These are phyloP conservation scores for Scopulariopsis brevicaulis DNA, from an alignment of 2,329 filamentous ascomycete species.

Conservation along the genomic window DNA sequence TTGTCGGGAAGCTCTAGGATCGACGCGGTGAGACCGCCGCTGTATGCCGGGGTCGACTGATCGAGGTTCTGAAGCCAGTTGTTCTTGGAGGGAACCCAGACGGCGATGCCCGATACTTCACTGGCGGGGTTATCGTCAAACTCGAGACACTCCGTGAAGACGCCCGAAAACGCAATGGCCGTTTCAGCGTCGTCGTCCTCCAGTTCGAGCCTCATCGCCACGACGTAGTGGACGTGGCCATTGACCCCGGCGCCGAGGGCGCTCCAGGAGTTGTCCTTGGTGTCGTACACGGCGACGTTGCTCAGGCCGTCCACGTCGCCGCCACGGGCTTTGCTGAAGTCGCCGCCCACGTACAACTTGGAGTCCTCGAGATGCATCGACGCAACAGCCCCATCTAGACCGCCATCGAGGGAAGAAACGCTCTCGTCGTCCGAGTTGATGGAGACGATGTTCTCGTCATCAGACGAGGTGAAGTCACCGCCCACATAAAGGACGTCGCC, in stretches of 20 bases:
- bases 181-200: constrained; percentile 56
- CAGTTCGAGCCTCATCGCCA: constrained; percentile 70
- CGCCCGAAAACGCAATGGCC: constrained; percentile 69
- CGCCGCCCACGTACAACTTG: constrained; percentile 69
- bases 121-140: constrained; percentile 53
- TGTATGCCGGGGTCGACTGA: constrained; percentile 51
- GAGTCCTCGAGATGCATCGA: constrained; percentile 57
- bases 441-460: constrained; percentile 65
- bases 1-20: too few relatives aligned
- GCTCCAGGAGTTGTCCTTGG: constrained; percentile 56
- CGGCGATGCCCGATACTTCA: constrained; percentile 63
- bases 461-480: constrained; percentile 67
- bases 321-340: constrained; percentile 64
- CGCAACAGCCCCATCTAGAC: constrained; percentile 70
- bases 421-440: constrained; percentile 53
- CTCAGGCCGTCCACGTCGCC: constrained; percentile 53
- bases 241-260: constrained; percentile 79
- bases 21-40: constrained; percentile 60
- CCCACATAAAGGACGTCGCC: constrained; percentile 62
- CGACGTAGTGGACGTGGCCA: constrained; percentile 62
- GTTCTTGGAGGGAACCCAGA: constrained; percentile 77
- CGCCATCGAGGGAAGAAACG: constrained; percentile 52
- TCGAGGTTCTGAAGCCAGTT: constrained; percentile 84
- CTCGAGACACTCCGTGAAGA: constrained; percentile 61
- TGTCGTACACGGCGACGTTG: constrained; percentile 69